Evolutionary conservation across 1,139 yeast genomes (phyloP).

Genomic region (Magnusiomyces tetraspermus): DNA sequence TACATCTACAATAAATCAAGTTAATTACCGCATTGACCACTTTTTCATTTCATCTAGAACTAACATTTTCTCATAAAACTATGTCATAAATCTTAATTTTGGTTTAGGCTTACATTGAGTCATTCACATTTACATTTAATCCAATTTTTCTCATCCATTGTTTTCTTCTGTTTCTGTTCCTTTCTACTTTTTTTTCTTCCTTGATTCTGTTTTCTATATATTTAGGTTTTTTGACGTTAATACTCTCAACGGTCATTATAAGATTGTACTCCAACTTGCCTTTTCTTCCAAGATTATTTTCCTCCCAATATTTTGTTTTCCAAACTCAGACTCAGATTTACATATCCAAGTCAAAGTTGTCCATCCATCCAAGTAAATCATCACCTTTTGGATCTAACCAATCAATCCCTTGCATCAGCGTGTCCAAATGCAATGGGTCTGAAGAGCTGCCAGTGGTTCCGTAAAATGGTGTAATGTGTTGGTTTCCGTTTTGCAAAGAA

Average conservation of each 20-base stretch:
- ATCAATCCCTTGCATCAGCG: conserved; percentile 64
- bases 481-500: background rate
- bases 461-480: conserved; percentile 18
- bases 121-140: too few relatives aligned
- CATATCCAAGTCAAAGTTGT: conserved; percentile 25
- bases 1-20: background rate
- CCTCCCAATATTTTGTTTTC: background rate
- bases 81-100: too few relatives aligned
- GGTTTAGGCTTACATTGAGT: too few relatives aligned
- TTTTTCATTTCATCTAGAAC: too few relatives aligned
- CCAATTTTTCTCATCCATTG: too few relatives aligned
- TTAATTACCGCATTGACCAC: background rate
- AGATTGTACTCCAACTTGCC: background rate
- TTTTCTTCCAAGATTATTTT: background rate
- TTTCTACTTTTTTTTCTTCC: too few relatives aligned
- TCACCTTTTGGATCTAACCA: conserved; percentile 77
- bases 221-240: too few relatives aligned
- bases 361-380: conserved; percentile 95
- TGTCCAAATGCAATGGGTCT: conserved; percentile 29
- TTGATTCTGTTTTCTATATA: too few relatives aligned
- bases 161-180: too few relatives aligned
- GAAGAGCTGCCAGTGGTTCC: conserved; percentile 27
- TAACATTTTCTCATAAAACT: too few relatives aligned
- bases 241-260: too few relatives aligned
- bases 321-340: background rate